Conservation (phyloP, 2,329 filamentous ascomycete species). For the Arthroderma sp. region DNA sequence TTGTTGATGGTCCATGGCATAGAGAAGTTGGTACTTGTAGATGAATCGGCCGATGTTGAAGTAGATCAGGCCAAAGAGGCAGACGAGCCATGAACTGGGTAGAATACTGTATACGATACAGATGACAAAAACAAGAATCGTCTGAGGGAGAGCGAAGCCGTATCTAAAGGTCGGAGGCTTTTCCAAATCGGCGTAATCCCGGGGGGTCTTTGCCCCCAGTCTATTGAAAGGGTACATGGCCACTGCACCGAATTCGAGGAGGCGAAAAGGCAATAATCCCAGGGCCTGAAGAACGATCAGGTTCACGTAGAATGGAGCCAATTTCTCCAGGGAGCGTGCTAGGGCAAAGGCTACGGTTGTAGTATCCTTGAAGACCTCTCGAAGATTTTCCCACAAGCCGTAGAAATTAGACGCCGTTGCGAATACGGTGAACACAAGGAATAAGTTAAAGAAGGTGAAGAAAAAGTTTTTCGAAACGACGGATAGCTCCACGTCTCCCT, state of each 20-base stretch:
- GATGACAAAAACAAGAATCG: constrained; percentile 84
- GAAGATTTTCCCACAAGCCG: constrained; percentile 49
- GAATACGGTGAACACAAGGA: constrained; percentile 83
- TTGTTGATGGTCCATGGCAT: constrained; percentile 95
- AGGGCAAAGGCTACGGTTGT: constrained; percentile 63
- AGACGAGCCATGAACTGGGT: constrained; percentile 62
- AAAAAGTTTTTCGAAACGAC: constrained; percentile 98
- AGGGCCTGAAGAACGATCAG: constrained; percentile 88
- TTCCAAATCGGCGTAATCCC: constrained; percentile 72
- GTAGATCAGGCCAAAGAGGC: constrained; percentile 62
- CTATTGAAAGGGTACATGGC: constrained; percentile 68
- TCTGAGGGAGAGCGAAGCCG: constrained; percentile 87
- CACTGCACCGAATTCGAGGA: constrained; percentile 80
- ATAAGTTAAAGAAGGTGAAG: constrained; percentile 98
- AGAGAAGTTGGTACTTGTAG: constrained; percentile 94
- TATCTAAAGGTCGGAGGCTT: constrained; percentile 85
- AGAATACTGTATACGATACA: constrained; percentile 91
- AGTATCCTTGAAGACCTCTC: constrained; percentile 64
- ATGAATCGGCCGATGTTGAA: constrained; percentile 63
- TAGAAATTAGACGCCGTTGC: constrained; percentile 66
- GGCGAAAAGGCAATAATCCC: constrained; percentile 83
- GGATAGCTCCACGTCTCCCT: constrained; percentile 85
- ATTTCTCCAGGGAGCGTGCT: constrained; percentile 57
- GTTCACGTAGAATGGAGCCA: constrained; percentile 80
- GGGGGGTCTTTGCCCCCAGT: constrained; percentile 69